Conservation (phyloP, 2,329 filamentous ascomycete genomes). For the Paecilomyces dactylethromorphus region DNA sequence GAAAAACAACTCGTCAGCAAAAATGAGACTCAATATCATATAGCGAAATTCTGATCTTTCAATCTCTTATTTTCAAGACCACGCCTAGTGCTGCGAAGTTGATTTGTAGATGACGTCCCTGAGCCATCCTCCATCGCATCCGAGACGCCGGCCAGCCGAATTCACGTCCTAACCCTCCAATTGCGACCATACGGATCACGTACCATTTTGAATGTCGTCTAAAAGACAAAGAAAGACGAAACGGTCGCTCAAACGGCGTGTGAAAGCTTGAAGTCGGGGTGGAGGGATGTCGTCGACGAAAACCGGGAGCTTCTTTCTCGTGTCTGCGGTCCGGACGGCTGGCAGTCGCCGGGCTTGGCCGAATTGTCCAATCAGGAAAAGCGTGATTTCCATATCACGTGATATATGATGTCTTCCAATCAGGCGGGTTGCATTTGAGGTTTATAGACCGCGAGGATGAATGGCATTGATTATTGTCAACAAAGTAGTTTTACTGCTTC, state of each 20-base stretch:
- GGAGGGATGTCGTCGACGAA: neutral
- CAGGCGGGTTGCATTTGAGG: neutral
- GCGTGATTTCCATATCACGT: neutral
- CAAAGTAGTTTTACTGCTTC: too few species aligned
- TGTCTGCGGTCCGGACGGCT: neutral
- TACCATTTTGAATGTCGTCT: neutral
- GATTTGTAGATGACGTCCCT: neutral
- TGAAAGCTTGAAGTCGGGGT: neutral
- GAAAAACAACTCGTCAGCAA: neutral
- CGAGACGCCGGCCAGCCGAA: neutral
- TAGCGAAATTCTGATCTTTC: neutral
- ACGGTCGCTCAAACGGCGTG: neutral
- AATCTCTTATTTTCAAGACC: neutral
- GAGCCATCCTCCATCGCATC: neutral
- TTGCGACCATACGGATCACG: neutral
- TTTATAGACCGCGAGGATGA: neutral
- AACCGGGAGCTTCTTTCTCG: constrained; percentile 1
- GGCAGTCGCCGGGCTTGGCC: neutral
- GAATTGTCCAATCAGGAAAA: neutral
- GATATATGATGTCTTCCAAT: neutral
- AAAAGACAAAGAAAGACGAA: neutral
- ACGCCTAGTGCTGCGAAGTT: neutral
- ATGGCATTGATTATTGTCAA: neutral
- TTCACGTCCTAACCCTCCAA: neutral
- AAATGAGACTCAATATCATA: neutral